Base-by-base conservation (phyloP, 2,329 filamentous ascomycete genomes). In the Plenodomus tracheiphilus region DNA sequence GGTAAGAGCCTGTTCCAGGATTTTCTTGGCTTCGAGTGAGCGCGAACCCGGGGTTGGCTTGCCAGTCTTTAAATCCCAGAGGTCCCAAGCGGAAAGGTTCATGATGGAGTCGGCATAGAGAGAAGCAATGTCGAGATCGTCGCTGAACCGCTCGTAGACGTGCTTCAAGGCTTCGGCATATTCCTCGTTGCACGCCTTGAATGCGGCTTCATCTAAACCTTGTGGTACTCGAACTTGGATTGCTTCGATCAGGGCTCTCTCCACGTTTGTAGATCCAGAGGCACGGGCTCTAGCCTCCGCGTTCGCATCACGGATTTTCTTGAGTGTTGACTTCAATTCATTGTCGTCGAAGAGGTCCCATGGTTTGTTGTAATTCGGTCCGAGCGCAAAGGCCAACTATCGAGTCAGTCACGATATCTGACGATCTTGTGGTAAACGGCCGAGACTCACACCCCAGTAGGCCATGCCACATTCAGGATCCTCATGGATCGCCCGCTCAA, bases 281-380 rank as follows among this genome's bases (percentile, higher is more conserved):
- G 73, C 63, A 43, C 71, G 57, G 2, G 66, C 57, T 35, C 72
- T 72, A 1, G 82, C 84, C 46, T 77, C 62, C 47, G 64, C 46
- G 49, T 77, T 74, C 0, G 81, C 79, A 13, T 66, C 47, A 46
- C 79, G 74, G 4, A 81, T 81, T 22, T 75, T 73, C 35, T 72
- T 64, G 6, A 87, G 73, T 0, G 78, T 81, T 0, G 62, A 68
- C 10, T 75, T 69, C 4, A 86, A 74, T 55, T 91, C 88, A 0
- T 76, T 70, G 1, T 78, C 71, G 45, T 87, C 86, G 56, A 91
- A 90, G 19, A 83, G 78, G 21, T 83, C 80, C 89, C 89, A 91
- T 0, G 88, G 85, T 62, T 91, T 90, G 74, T 92, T 89, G 69
- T 88, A 87, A 63, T 93, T 91, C 3, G 89, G 88, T 0, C 88